Base-by-base conservation (phyloP, 106 monocot species). In the Acorus gramineus region DNA sequence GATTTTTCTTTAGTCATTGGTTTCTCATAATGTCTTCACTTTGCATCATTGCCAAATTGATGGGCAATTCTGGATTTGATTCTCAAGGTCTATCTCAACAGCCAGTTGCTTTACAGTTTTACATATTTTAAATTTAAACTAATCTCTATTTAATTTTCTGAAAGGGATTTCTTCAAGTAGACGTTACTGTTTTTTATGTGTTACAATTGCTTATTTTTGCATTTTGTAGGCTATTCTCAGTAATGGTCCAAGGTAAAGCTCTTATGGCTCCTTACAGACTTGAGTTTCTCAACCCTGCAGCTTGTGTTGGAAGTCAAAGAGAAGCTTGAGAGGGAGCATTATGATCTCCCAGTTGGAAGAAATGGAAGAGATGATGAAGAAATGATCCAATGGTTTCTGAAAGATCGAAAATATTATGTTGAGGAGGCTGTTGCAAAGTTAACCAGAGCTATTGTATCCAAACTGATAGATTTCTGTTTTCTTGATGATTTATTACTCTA, bases 371-470 rank as follows among this genome's bases (percentile, higher is more conserved):
- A 83, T 60, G 77, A 90, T 77, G 90, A 85, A 70, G 79, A 79
- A 9, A 78, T 84, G 84, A 90, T 95, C 55, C 70, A 77, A 61
- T 87, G 90, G 95, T 90, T 81, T 67, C 75, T 95, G 65, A 87
- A 79, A 75, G 95, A 95, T 48, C 79, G 90, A 74, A 90, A 82
- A 65, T 90, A 78, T 73, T 77, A 78, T 44, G 80, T 85, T 46
- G 90, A 85, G 46, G 95, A 84, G 49, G 63, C 95, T 66, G 52
- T 80, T 68, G 51, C 67, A 11, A 95, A 95, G 78, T 75, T 95
- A 45, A 77, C 60, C 42, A 90, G 82, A 74, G 84, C 95, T 68
- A 90, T 95, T 69, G 95, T 95, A 95, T 90, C 80, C 84, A 42
- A 28, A 53, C 7, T 6, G 54, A 56, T 59, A 4, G 45, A 48